Base-by-base conservation (phyloP, 2,329 filamentous ascomycete species). In the Huntiella decipiens region DNA sequence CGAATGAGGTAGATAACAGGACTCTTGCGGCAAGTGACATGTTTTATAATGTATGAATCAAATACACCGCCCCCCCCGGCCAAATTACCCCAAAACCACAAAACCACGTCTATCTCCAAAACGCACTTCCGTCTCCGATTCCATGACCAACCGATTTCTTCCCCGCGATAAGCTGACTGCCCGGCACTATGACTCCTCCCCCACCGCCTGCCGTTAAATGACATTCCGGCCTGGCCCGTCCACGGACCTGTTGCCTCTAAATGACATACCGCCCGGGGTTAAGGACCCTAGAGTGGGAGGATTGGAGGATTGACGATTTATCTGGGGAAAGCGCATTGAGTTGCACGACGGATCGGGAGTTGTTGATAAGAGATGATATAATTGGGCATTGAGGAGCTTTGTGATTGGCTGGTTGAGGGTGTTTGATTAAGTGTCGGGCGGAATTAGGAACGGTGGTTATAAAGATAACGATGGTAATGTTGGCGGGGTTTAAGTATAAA, bases 151-250 rank as follows among this genome's bases (percentile, higher is more conserved):
- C 22, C 22, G 22, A 28, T 28, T 28, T 28, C 22, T 28, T 7
- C 6, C 2, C 8, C 22, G 11, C 35, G 22, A 28, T 28, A 28
- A 28, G 22, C 22, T 28, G 22, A 7, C 22, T 28, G 7, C 22
- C 22, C 22, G 22, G 2, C 22, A 8, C 6, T 28, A 28, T 28
- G 22, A 28, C 22, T 28, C 22, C 7, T 28, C 22, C 22, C 8
- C 22, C 22, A 28, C 33, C 16, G 37, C 32, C 32, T 44, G 42
- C 33, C 33, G 33, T 44, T 44, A 22, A 44, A 44, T 36, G 42
- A 44, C 42, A 44, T 44, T 17, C 16, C 33, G 33, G 11, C 10
- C 8, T 10, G 17, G 11, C 13, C 11, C 11, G 28, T 12, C 22
- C 19, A 28, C 11, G 39, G 11, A 28, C 19, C 19, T 31, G 22